These are phyloP conservation scores for Arctium minus DNA, from an alignment of 129 eudicot genomes.

Conservation along the genomic window DNA sequence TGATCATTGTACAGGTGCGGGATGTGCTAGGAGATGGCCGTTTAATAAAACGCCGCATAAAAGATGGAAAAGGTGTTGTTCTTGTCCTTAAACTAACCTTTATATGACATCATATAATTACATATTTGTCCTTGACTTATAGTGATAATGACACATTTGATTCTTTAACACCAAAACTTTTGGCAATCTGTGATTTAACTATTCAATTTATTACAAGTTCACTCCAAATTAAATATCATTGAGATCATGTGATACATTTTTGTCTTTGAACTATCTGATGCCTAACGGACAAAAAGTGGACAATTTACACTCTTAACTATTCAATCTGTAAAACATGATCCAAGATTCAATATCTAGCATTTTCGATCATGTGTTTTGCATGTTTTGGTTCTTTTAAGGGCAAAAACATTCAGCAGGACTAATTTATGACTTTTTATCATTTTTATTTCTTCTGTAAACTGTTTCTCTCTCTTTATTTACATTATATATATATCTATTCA, in stretches of 20 bases:
- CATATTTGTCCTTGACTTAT: conserved; percentile 1
- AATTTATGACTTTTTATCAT: background rate
- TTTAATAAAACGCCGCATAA: conserved; percentile 83
- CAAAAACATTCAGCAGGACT: background rate
- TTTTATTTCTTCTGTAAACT: background rate
- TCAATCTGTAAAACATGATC: background rate
- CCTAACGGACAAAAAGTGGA: background rate
- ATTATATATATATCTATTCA: background rate
- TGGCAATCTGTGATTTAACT: conserved; percentile 4
- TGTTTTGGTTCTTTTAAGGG: background rate
- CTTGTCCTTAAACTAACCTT: background rate
- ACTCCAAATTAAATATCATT: background rate
- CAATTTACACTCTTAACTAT: background rate
- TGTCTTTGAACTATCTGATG: background rate
- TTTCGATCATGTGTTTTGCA: background rate
- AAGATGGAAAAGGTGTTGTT: conserved; percentile 90
- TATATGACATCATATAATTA: conserved; percentile 1
- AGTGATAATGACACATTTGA: background rate
- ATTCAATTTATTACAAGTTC: background rate
- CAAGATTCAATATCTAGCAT: background rate
- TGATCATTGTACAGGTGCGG: conserved; percentile 59
- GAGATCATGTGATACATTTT: background rate
- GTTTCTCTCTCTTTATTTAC: background rate
- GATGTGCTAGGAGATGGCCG: conserved; percentile 99
- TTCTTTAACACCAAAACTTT: background rate